Base-by-base conservation (phyloP, 2,329 filamentous ascomycete species). In the Anthostomella pinea region DNA sequence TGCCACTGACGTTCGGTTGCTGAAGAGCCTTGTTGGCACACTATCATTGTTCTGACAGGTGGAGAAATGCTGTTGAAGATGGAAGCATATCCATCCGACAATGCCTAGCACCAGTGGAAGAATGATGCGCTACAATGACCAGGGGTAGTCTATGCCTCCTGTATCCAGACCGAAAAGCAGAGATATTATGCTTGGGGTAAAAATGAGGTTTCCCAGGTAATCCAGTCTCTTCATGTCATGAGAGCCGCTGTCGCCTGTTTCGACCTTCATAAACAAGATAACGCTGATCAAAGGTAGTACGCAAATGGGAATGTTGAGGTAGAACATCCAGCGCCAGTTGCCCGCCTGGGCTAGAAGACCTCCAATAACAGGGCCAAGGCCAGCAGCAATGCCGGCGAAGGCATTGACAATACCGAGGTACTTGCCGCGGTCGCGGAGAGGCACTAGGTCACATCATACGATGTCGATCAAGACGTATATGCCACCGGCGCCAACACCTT, bases 301-400 rank as follows among this genome's bases (percentile, higher is more conserved):
- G 36, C 55, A 45, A 37, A 60, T 48, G 22, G 58, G 60, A 2
- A 63, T 30, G 32, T 59, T 60, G 15, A 64, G 19, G 8, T 49
- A 63, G 43, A 72, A 72, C 11, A 57, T 52, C 60, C 62, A 69
- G 5, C 63, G 53, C 66, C 65, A 70, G 7, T 29, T 46, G 7
- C 28, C 25, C 0, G 38, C 42, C 15, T 49, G 13, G 16, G 28
- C 39, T 29, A 50, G 9, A 26, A 23, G 44, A n/a, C 51, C 48
- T 4, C 51, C 59, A 3, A 60, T 39, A 25, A 23, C n/a, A n/a
- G n/a, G n/a, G n/a, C n/a, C n/a, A n/a, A n/a, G n/a, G n/a, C n/a
- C n/a, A n/a, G n/a, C n/a, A n/a, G n/a, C n/a, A n/a, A n/a, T n/a
- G n/a, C n/a, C n/a, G n/a, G n/a, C n/a, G n/a, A n/a, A n/a, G n/a